Base-by-base conservation (phyloP, 176 grass and related monocot species). In the Oryza glumipatula region DNA sequence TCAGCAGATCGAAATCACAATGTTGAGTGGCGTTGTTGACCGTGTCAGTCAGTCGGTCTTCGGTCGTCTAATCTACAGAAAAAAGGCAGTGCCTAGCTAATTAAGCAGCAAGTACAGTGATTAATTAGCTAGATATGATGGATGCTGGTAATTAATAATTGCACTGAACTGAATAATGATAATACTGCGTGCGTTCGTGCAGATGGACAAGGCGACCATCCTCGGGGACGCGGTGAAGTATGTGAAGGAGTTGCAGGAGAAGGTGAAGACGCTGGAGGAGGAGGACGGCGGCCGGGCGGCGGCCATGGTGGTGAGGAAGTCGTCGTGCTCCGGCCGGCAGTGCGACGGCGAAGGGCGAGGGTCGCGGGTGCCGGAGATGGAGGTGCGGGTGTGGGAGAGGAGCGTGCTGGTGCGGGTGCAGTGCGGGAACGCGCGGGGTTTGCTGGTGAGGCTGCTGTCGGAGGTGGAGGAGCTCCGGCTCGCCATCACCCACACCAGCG, bases 131-230 rank as follows among this genome's bases (percentile, higher is more conserved):
- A 39, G 36, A 4, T 35, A 35, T 28, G 28, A 7, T 43, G 9
- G 41, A 8, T 43, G 41, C 41, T 43, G 41, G 41, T 43, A 43
- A 44, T 10, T 43, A 43, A 44, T 44, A 44, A 44, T 44, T 44
- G 43, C 43, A 10, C 9, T 44, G 43, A 28, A 28, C 0, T 28
- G 24, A 28, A 28, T 28, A 2, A 44, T 44, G 43, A 44, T 44
- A 44, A 44, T 10, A 44, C 11, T 56, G 16, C 17, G 16, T 54
- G 1, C 0, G 14, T 36, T 3, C 35, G 5, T 80, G 79, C 82
- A 97, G 94, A 92, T 84, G 88, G 94, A 97, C 80, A 97, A 97
- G 86, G 94, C 92, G 1, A 94, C 94, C 21, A 92, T 97, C 41
- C 91, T 97, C 17, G 88, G 88, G 71, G 92, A 94, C 76, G 94